Base-by-base conservation (phyloP, 2,329 filamentous ascomycete species). In the Didymella sp. region DNA sequence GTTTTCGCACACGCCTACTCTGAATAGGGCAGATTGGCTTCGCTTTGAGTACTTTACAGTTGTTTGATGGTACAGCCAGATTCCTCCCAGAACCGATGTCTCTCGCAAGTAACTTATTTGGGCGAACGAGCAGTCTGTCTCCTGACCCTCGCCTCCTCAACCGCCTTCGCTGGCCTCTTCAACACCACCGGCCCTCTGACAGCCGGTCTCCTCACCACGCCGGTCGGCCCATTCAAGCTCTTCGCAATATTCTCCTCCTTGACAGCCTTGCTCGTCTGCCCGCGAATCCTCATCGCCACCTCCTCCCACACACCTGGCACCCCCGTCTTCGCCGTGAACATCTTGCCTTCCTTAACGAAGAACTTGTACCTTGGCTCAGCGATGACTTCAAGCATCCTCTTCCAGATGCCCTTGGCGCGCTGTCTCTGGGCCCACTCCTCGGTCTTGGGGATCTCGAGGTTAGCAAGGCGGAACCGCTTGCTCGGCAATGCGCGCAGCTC, bases 251-350 rank as follows among this genome's bases (percentile, higher is more conserved):
- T 53, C 27, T 46, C 43, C 12, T 49, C 52, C 25, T 38, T 46
- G 8, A 28, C 37, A 4, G 55, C 59, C 19, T 27, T 53, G 3
- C 44, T 49, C 6, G 66, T 74, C 58, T 73, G 69, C 31, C 64
- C 59, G 42, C 67, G 45, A n/a, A 76, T 74, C 13, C 61, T 53
- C 54, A 50, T 60, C 0, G 72, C 71, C 0, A 76, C 67, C 43
- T 71, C 66, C 51, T 74, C 72, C 73, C 73, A 76, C 9, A 76
- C 71, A 0, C 73, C 73, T 9, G 73, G 72, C 4, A 72, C 72
- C 6, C 69, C 64, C 13, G 68, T 73, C 56, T 66, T 71, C 42
- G 68, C 62, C 11, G 69, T 74, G 48, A 69, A 74, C 27, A 60
- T 41, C 25, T 62, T 61, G 1, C 73, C 73, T 24, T 74, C 72